Conservation (phyloP, 78 protist species). For the Guillardia theta region DNA sequence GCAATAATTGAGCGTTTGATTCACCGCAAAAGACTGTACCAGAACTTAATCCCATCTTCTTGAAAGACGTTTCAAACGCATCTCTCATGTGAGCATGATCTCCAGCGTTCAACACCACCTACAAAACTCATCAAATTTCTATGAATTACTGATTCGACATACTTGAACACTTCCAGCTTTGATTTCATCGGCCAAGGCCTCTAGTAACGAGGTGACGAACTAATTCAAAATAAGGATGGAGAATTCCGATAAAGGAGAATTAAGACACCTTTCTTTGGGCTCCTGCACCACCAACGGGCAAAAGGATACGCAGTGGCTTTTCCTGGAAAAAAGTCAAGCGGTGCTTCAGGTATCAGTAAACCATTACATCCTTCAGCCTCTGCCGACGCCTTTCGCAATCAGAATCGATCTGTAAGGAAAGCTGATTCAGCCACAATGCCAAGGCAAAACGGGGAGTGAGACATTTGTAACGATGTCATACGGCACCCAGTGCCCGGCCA, state of each 20-base stretch:
- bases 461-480: conserved; percentile 12
- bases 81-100: not conserved
- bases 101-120: conserved; percentile 27
- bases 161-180: not conserved
- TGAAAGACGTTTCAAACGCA: not conserved
- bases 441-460: too few species aligned
- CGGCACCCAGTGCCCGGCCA: conserved; percentile 28
- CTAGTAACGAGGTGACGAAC: not conserved
- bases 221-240: not conserved
- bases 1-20: too few species aligned
- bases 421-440: too few species aligned
- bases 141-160: not conserved
- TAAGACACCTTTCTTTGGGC: not conserved
- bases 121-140: not conserved
- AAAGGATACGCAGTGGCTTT: conserved; percentile 3
- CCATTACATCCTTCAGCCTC: too few species aligned
- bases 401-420: too few species aligned
- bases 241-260: not conserved
- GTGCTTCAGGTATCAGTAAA: too few species aligned
- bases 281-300: conserved; percentile 35
- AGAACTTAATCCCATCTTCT: not conserved
- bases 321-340: too few species aligned
- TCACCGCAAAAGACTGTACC: not conserved
- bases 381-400: too few species aligned
- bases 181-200: not conserved